Evolutionary conservation across 1,139 yeast species (phyloP), one percentile per base, ranked within the genome.

Genomic region (Yamadazyma aaseri): DNA sequence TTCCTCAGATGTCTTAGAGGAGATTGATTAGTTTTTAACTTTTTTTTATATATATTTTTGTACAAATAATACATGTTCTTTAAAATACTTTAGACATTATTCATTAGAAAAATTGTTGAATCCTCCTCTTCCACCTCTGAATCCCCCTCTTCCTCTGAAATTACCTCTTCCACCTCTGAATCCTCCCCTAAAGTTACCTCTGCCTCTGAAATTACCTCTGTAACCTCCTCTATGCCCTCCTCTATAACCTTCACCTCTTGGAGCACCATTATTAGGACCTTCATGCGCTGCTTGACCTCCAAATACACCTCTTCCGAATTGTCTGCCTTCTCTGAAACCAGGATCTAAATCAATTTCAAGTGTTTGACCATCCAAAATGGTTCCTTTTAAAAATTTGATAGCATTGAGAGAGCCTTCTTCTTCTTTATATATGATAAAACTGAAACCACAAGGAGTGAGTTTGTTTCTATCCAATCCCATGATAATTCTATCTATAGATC

Each of bases 361-460:
- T 18, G 70, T 68, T 41, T 86, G 79, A 33, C 90, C 94, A 53
- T 90, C 96, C 31, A 90, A 70, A 49, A 79, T 81, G 0, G 96
- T 87, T 32, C 81, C 81, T 43, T 85, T 81, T 38, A 92, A 65
- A 53, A 79, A 90, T 53, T 87, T 83, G 53, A 90, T 77, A 5
- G 96, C 86, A 45, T 83, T 79, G 29, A 87, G 65, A 1, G 96
- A 87, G 32, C 86, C 89, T 30, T 71, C 71, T 36, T 81, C 81
- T 9, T 68, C 60, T 36, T 72, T 72, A 56, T 81, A 92, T 29
- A 86, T 82, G 21, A 90, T 89, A 58, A 90, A 90, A 54, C 97
- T 89, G 60, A 92, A 92, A 20, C 97, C 97, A 55, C 97, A 89
- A 1, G 97, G 97, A 0, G 96, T 87, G 50, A 81, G 78, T 46